Base-by-base conservation (phyloP, 352 stramenopile species). In the Phytopythium vexans region DNA sequence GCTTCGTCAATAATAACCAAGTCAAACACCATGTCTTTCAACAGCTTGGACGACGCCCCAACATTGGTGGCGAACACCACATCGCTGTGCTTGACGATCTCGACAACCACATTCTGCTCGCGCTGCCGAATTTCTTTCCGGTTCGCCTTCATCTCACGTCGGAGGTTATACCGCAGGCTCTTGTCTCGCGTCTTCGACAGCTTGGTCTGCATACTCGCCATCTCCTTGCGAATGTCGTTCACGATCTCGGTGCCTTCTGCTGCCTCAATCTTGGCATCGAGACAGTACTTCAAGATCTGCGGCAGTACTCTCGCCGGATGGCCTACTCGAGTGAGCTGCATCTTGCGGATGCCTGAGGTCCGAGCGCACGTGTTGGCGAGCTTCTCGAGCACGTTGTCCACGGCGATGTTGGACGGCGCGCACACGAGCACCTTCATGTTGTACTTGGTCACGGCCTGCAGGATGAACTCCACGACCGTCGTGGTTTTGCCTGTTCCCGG, bases 331-430 rank as follows among this genome's bases (percentile, higher is more conserved):
- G 68, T 88, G 12, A 94, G 55, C 31, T 49, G 47, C 6, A 94
- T 49, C 41, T 71, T 4, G 45, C 49, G 8, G 61, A 33, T 48
- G 45, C 61, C 15, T 82, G 51, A 70, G 6, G 64, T 36, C 31
- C 21, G 27, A 38, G n/a, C 43, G 39, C 49, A 46, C 6, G 70
- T 64, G 31, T 49, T 68, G 3, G 95, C 87, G 1, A 99, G 57
- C 40, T 97, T 94, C 68, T 98, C 93, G 37, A 99, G 70, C 7
- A 99, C 82, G 68, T 99, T 99, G 74, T 99, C 97, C 11, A 99
- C 97, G 3, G 96, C 97, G 37, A 99, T 96, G 74, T 99, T 99
- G 41, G 94, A 99, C 34, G 97, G 96, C 53, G 97, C 97, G 48
- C 92, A 98, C 4, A 99, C 95, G 15, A 99, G 75, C 12, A 99